These are phyloP conservation scores for Sonneratia caseolaris DNA, from an alignment of 345 rosid genomes.

Conservation along the genomic window DNA sequence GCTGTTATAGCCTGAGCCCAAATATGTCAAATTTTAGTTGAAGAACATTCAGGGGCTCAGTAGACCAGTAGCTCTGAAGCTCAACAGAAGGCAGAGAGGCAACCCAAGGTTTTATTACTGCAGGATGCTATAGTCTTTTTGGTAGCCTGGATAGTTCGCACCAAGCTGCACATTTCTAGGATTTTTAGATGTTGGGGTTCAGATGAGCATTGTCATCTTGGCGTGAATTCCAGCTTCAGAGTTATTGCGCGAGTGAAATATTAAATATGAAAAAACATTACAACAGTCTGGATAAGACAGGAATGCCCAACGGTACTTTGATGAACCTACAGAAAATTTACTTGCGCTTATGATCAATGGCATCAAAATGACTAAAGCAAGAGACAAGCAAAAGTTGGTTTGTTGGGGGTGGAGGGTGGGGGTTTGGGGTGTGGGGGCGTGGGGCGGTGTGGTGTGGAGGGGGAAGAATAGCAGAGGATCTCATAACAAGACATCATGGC, in stretches of 20 bases:
- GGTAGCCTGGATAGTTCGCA: not conserved
- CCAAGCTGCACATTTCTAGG: not conserved
- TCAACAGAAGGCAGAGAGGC: not conserved
- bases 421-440: no score
- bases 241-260: not conserved
- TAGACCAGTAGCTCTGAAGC: not conserved
- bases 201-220: not conserved
- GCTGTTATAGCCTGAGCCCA: conserved; percentile 53
- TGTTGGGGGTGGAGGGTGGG: no score
- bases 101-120: not conserved
- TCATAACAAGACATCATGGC: not conserved
- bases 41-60: not conserved
- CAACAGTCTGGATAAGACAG: not conserved
- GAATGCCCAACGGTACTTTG: not conserved
- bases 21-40: not conserved
- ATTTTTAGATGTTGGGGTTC: not conserved
- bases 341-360: not conserved
- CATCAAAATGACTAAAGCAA: not conserved
- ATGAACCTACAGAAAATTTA: not conserved
- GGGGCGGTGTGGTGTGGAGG: no score
- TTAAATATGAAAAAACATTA: not conserved
- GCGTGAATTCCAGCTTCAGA: not conserved
- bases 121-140: not conserved
- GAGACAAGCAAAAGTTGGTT: not conserved
- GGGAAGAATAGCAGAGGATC: no score